A percentile compares a stretch with the other conserved stretches of the same genome.
Evolutionary conservation across 805 yeast species (phyloP).

Genomic region (Nakazawaea peltata): DNA sequence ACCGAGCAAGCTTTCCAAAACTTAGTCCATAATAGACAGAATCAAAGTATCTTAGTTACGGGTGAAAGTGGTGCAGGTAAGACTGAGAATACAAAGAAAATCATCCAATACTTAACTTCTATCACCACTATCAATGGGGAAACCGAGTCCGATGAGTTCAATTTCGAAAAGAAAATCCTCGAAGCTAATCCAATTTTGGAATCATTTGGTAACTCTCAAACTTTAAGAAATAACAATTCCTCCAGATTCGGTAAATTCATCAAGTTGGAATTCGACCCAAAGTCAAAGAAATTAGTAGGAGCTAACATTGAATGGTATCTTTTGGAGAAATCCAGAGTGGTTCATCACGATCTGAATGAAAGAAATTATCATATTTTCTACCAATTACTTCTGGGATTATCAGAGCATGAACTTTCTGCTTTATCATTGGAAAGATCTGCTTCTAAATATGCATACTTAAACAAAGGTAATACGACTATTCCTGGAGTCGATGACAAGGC

Average conservation of each 20-base stretch:
- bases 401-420: slow-evolving; percentile 37
- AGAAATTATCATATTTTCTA: slow-evolving; percentile 93
- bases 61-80: slow-evolving; percentile 99
- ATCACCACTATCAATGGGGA: slow-evolving; percentile 36
- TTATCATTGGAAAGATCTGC: slow-evolving; percentile 32
- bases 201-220: slow-evolving; percentile 95
- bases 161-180: slow-evolving; percentile 76
- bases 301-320: slow-evolving; percentile 94
- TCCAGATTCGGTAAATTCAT: slow-evolving; percentile 96
- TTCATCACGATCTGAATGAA: slow-evolving; percentile 64
- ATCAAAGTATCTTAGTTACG: slow-evolving; percentile 92
- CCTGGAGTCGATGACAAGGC: slow-evolving; percentile 68
- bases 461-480: slow-evolving; percentile 42
- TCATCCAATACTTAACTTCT: slow-evolving; percentile 83
- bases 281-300: slow-evolving; percentile 61
- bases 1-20: slow-evolving; percentile 82
- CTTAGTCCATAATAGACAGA: slow-evolving; percentile 55
- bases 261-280: slow-evolving; percentile 62
- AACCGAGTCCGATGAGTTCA: slow-evolving; percentile 26
- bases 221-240: slow-evolving; percentile 87
- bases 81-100: slow-evolving; percentile 93
- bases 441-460: slow-evolving; percentile 50
- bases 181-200: slow-evolving; percentile 95
- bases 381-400: slow-evolving; percentile 68
- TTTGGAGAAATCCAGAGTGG: slow-evolving; percentile 88